These are phyloP conservation scores for Monilinia fructigena DNA, from an alignment of 2,329 filamentous ascomycete species.

Conservation along the genomic window DNA sequence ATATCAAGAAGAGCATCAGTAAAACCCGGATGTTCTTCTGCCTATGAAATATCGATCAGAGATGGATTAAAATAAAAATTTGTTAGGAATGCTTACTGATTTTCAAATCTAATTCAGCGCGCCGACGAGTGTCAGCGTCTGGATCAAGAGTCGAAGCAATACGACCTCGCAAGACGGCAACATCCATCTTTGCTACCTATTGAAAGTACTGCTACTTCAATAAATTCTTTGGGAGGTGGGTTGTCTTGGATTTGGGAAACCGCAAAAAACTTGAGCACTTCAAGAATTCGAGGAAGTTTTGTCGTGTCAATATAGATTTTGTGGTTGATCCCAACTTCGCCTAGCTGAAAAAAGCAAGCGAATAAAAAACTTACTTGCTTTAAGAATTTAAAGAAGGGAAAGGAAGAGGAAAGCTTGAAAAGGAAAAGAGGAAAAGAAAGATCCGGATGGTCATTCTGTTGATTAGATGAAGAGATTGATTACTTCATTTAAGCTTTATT, in stretches of 20 bases:
- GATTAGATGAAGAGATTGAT: too few species aligned
- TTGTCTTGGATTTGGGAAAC: constrained; percentile 12
- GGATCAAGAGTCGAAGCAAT: constrained; percentile 73
- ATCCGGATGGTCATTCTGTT: neutral
- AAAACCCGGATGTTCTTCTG: constrained; percentile 87
- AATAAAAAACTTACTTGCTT: constrained; percentile 17
- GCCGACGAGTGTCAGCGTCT: constrained; percentile 71
- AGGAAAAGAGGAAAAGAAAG: neutral
- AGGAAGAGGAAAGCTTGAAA: neutral
- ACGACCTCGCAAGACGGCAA: constrained; percentile 70
- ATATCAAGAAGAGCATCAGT: constrained; percentile 88
- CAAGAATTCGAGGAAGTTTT: constrained; percentile 21
- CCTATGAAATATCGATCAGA: constrained; percentile 51
- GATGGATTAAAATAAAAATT: constrained; percentile 26
- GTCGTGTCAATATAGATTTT: constrained; percentile 25
- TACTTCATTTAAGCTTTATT: too few species aligned
- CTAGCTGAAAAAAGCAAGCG: constrained; percentile 24
- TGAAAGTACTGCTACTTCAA: constrained; percentile 16
- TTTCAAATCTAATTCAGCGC: constrained; percentile 81
- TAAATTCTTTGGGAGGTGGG: constrained; percentile 5
- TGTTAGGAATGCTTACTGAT: constrained; percentile 55
- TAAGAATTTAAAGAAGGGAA: neutral
- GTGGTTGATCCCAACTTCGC: constrained; percentile 20
- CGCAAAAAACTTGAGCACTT: constrained; percentile 21
- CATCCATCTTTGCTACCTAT: constrained; percentile 59